Conservation (phyloP, 305 asterid species). For the Rubia balearica region DNA sequence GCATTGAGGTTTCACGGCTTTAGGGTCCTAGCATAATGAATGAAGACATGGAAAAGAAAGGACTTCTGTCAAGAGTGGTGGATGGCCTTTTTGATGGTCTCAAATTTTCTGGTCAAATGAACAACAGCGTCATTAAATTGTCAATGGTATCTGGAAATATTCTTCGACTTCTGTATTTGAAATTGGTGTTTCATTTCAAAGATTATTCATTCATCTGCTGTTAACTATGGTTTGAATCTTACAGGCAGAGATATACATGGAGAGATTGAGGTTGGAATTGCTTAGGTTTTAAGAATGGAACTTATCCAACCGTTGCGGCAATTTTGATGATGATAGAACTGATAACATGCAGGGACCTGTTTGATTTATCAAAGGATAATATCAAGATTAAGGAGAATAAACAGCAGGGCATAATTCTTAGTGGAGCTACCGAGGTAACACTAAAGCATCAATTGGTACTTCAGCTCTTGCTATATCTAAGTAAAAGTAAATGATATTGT, state of each 20-base stretch:
- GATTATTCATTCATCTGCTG: constrained; percentile 10
- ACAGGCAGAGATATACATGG: constrained; percentile 90
- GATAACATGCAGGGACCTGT: constrained; percentile 57
- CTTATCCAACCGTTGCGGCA: background rate
- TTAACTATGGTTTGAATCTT: constrained; percentile 22
- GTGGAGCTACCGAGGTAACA: constrained; percentile 71
- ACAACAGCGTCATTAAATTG: constrained; percentile 44
- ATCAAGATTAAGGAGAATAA: constrained; percentile 47
- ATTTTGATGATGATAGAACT: background rate
- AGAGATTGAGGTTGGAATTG: constrained; percentile 72
- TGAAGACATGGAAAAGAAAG: constrained; percentile 45
- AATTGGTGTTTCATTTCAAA: constrained; percentile 12
- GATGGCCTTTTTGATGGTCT: constrained; percentile 51
- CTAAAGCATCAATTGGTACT: constrained; percentile 6
- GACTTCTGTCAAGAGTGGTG: constrained; percentile 69
- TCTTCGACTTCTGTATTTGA: constrained; percentile 5
- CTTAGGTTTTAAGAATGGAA: constrained; percentile 7
- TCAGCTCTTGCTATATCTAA: background rate
- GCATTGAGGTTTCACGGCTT: constrained; percentile 6
- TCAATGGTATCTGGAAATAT: constrained; percentile 53
- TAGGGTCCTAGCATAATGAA: constrained; percentile 68
- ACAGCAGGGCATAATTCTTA: constrained; percentile 55
- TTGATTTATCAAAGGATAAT: constrained; percentile 75
- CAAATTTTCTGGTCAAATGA: constrained; percentile 38
- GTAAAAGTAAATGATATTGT: background rate